Evolutionary conservation across 148 eudicot species (phyloP).

Genomic region (Suaeda aralocaspica): DNA sequence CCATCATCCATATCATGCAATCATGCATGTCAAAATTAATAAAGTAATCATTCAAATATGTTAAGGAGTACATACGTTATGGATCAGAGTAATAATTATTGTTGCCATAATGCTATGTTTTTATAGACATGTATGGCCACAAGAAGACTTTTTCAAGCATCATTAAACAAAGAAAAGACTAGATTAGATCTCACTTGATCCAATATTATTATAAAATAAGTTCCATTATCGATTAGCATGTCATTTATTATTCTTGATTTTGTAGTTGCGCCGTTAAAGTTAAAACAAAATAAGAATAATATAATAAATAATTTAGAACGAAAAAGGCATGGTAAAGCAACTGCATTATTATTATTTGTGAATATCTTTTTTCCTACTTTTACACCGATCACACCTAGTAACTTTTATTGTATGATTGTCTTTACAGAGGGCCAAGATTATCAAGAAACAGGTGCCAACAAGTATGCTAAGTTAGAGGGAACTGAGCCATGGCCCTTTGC

Average conservation of each 20-base stretch:
- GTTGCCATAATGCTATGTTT: conserved; percentile 1
- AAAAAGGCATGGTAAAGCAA: neutral
- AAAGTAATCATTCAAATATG: neutral
- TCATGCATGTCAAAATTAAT: too few relatives aligned
- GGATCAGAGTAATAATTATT: neutral
- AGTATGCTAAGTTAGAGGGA: neutral
- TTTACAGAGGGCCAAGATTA: conserved; percentile 7
- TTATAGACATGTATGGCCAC: conserved; percentile 14
- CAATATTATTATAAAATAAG: neutral
- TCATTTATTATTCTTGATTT: neutral
- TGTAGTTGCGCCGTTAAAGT: too few relatives aligned
- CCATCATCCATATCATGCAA: too few relatives aligned
- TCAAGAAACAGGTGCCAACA: conserved; percentile 8
- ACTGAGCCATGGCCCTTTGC: neutral
- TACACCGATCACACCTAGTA: neutral
- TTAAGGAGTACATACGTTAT: neutral
- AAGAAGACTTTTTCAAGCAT: conserved; percentile 4
- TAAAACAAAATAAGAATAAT: too few relatives aligned
- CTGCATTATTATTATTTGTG: neutral
- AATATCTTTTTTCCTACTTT: neutral
- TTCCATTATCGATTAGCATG: neutral
- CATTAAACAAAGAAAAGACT: neutral
- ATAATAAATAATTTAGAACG: too few relatives aligned
- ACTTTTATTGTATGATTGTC: neutral
- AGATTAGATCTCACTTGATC: neutral